Evolutionary conservation across 1,139 yeast genomes (phyloP).

Genomic region (Yamadazyma jaroonii): DNA sequence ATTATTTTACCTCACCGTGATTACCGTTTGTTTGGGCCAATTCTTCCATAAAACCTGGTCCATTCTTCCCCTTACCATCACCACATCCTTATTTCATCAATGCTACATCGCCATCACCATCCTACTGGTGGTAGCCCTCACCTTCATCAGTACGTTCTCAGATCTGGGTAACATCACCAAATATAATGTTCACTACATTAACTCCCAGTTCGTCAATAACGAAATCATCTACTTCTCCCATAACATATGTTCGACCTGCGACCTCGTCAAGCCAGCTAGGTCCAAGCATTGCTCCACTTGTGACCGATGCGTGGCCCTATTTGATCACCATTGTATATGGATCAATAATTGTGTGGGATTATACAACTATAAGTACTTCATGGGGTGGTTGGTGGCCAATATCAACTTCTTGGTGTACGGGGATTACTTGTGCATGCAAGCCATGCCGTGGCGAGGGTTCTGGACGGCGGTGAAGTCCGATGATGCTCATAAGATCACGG

Average conservation of each 20-base stretch:
- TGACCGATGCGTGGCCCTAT: slow-evolving; percentile 59
- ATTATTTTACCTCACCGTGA: slow-evolving; percentile 39
- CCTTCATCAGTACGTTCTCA: slow-evolving; percentile 31
- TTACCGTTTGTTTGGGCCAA: slow-evolving; percentile 43
- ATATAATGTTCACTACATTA: slow-evolving; percentile 17
- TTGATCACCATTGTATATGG: slow-evolving; percentile 97
- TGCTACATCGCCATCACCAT: slow-evolving; percentile 29
- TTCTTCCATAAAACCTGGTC: slow-evolving; percentile 44
- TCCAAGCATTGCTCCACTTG: slow-evolving; percentile 87
- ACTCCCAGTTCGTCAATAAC: slow-evolving; percentile 40
- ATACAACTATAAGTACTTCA: slow-evolving; percentile 70
- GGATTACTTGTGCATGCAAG: slow-evolving; percentile 35
- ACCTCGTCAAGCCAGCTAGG: slow-evolving; percentile 72
- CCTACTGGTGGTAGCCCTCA: slow-evolving; percentile 31
- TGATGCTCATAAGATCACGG: slow-evolving; percentile 40
- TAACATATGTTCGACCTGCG: slow-evolving; percentile 56
- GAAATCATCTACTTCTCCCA: slow-evolving; percentile 58
- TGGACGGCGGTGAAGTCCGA: slow-evolving; percentile 26
- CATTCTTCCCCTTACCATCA: slow-evolving; percentile 17
- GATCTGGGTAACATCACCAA: slow-evolving; percentile 52
- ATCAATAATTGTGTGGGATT: slow-evolving; percentile 86
- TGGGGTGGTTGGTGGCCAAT: slow-evolving; percentile 58
- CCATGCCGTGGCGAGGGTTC: slow-evolving; percentile 27
- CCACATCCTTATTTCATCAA: slow-evolving; percentile 12
- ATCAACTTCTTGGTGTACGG: slow-evolving; percentile 63